Evolutionary conservation across 2,329 filamentous ascomycete species (phyloP), one percentile per base, ranked within the genome.

Genomic region (Alternaria sp.): DNA sequence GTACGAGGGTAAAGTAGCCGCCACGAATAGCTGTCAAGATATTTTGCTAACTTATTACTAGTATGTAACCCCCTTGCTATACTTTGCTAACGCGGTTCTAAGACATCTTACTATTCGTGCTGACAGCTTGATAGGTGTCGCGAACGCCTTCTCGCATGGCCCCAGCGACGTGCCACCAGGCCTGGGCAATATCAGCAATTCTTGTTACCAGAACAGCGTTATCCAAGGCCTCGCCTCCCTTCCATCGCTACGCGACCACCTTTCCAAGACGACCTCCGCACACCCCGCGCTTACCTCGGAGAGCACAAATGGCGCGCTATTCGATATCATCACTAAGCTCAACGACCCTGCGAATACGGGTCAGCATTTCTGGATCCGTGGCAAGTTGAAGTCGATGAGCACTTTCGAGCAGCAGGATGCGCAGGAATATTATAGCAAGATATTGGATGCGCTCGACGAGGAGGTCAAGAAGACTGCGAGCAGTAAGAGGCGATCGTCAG

Each of bases 361-460:
- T 8, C 86, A 85, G 72, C 90, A 90, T 19, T 83, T 97, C 13
- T 97, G 93, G 93, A 93, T 93, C 7, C 92, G 93, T 0, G 83
- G 87, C 1, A 88, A 91, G 58, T 83, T 97, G 49, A 97, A 97
- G 80, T 94, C 90, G 10, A 96, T 98, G 90, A 95, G 91, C 79
- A 97, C 92, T 28, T 97, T 92, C 88, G 92, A 96, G 70, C 96
- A 98, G 77, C 96, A 99, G 80, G 96, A 99, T 81, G 96, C 96
- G 6, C 96, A 98, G 77, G 96, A 99, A 79, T 99, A 98, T 79
- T 97, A 92, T 73, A 95, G 93, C 15, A 96, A 95, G 73, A 85
- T 99, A 13, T 80, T 97, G 51, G 93, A 95, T 69, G 90, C 94
- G 71, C 84, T 97, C 26, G 93, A 97, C 73, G 91, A 90, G 73